These are phyloP conservation scores for Coemansia sp. DNA, from an alignment of 192 early-diverging fungal species.

Conservation along the genomic window DNA sequence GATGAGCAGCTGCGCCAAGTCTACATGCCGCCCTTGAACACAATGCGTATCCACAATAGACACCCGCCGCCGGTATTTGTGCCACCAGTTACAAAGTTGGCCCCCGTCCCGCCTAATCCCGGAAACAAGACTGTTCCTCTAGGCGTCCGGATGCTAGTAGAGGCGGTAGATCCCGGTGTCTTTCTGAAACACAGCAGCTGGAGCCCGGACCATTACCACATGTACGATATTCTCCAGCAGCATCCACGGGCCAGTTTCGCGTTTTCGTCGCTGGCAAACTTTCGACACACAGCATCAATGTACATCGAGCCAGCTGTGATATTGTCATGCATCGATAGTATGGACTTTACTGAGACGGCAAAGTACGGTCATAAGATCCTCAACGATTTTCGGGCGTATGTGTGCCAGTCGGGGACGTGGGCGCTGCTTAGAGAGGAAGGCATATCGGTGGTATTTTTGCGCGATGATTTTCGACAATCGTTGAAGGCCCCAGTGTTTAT, in stretches of 20 bases:
- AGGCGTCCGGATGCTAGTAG: slow-evolving; percentile 26
- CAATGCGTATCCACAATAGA: not conserved
- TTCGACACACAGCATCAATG: slow-evolving; percentile 41
- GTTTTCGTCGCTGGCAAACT: slow-evolving; percentile 26
- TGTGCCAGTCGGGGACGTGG: slow-evolving; percentile 47
- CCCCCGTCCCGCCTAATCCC: slow-evolving; percentile 10
- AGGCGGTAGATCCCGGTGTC: slow-evolving; percentile 35
- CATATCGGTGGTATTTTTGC: slow-evolving; percentile 46
- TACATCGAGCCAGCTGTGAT: slow-evolving; percentile 47
- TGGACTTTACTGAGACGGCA: slow-evolving; percentile 43
- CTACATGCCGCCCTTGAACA: slow-evolving; percentile 14
- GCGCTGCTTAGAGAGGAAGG: slow-evolving; percentile 37
- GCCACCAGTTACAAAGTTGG: slow-evolving; percentile 12
- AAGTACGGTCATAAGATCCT: slow-evolving; percentile 35
- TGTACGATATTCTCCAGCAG: slow-evolving; percentile 36
- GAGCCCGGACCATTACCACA: slow-evolving; percentile 34
- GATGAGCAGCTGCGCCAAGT: slow-evolving; percentile 46
- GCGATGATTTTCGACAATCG: slow-evolving; percentile 34
- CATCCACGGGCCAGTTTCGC: slow-evolving; percentile 11
- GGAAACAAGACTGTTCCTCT: slow-evolving; percentile 18
- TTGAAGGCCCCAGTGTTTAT: slow-evolving; percentile 34
- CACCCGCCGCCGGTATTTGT: slow-evolving; percentile 30
- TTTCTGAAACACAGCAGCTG: slow-evolving; percentile 34
- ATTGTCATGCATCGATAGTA: slow-evolving; percentile 37
- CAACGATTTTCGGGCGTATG: slow-evolving; percentile 45